Evolutionary conservation across 2,329 filamentous ascomycete species (phyloP), one percentile per base, ranked within the genome.

Genomic region (Sclerotinia trifoliorum): DNA sequence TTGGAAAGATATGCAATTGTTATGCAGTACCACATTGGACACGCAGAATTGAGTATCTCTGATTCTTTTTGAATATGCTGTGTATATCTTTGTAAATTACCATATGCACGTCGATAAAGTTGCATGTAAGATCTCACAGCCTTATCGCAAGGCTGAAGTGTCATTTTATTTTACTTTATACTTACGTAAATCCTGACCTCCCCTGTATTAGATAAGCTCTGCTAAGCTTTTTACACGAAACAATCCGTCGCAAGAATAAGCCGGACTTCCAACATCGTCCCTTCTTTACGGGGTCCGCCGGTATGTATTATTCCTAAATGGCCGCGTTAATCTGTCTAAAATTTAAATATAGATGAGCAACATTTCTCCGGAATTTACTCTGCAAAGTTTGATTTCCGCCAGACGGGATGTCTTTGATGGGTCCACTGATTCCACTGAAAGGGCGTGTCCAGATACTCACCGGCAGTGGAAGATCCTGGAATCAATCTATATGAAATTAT

Each of bases 401-500:
- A 44, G 35, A 26, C 21, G 26, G 55, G 7, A 17, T 26, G 32
- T 21, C 39, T 29, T 46, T 24, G 39, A 29, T 35, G 42, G 58
- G 29, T 49, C 44, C 58, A 61, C 26, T 35, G 21, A 61, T 49
- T 24, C 13, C 13, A 61, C 42, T 32, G 42, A 49, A 35, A 49
- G 24, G 42, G 11, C 58, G 26, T 17, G 44, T 26, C 26, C 19
- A 61, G 17, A 49, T 32, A 17, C 17, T 49, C 46, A 35, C n/a
- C 26, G 44, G 58, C 44, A 61, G 21, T 49, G 39, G n/a, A 8
- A 2, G 32, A 35, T 8, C 46, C 46, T 42, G 17, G 46, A 42
- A 63, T 15, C 48, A 51, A 51, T 63, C 7, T 21, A 63, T 21
- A 26, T 39, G 58, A 62, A 39, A 62, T 48, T 35, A 32, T n/a